These are phyloP conservation scores for Quercus variabilis DNA, from an alignment of 306 rosid genomes.

Conservation along the genomic window DNA sequence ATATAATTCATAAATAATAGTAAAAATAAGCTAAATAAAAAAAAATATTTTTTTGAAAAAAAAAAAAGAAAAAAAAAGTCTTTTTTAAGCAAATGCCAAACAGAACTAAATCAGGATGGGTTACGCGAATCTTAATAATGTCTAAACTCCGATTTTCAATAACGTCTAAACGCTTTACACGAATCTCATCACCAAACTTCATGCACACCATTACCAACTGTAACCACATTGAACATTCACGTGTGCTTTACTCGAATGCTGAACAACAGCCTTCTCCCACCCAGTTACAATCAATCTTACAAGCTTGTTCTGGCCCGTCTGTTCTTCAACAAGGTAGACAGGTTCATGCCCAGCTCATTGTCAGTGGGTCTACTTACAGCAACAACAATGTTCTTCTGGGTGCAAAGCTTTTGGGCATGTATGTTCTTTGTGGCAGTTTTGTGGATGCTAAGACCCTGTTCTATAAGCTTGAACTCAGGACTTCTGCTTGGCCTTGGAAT, in stretches of 20 bases:
- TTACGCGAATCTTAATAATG: no score
- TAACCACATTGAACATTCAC: slow-evolving; percentile 14
- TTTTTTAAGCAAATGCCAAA: no score
- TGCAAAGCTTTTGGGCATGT: slow-evolving; percentile 56
- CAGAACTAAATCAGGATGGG: no score
- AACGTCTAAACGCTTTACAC: neutral
- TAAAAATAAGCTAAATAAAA: no score
- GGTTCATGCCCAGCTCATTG: slow-evolving; percentile 55
- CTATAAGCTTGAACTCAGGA: slow-evolving; percentile 44
- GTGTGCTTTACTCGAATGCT: neutral
- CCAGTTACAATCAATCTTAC: slow-evolving; percentile 44
- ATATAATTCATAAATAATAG: fast-evolving
- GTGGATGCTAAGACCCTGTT: slow-evolving; percentile 52
- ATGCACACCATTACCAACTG: slow-evolving; percentile 10
- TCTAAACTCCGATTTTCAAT: neutral
- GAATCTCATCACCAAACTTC: slow-evolving; percentile 1
- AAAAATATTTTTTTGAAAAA: no score
- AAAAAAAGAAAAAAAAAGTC: no score
- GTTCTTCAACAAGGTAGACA: slow-evolving; percentile 54
- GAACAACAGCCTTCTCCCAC: slow-evolving; percentile 23
- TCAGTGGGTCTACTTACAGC: slow-evolving; percentile 28
- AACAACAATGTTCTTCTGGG: slow-evolving; percentile 22
- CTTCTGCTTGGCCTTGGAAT: slow-evolving; percentile 60
- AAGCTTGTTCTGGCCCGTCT: slow-evolving; percentile 37
- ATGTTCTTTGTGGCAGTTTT: slow-evolving; percentile 56